A percentile compares a stretch with the other conserved stretches of the same genome.
phyloP scores from a whole-genome alignment of 768 basidiomycete genomes.

The Brasilioporus rufonigricans region DNA sequence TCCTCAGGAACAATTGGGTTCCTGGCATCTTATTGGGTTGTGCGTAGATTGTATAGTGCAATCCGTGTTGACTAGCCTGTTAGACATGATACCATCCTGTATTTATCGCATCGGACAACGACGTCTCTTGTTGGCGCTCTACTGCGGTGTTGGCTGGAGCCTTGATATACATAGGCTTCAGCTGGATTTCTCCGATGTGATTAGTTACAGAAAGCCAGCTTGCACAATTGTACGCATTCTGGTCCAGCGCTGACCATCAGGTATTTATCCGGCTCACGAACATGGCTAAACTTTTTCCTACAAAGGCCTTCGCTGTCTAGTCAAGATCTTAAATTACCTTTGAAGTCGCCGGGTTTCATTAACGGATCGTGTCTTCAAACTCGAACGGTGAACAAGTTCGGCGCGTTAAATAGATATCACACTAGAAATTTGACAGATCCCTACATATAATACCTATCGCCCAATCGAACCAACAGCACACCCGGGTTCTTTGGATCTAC shows the following conservation, averaged over 20 bases:
- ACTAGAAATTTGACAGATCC: neutral
- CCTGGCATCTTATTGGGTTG: slow-evolving; percentile 88
- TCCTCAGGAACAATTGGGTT: slow-evolving; percentile 87
- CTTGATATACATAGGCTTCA: neutral
- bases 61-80: slow-evolving; percentile 65
- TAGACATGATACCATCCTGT: slow-evolving; percentile 8
- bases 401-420: neutral
- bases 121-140: neutral
- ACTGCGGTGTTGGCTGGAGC: neutral
- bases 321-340: too few species aligned
- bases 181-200: neutral
- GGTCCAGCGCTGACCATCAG: neutral
- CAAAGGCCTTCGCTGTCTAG: neutral
- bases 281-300: neutral
- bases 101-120: slow-evolving; percentile 9
- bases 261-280: neutral
- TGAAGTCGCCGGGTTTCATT: neutral
- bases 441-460: neutral
- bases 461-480: slow-evolving; percentile 68
- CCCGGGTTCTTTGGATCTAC: slow-evolving; percentile 81
- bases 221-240: neutral
- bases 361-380: too few species aligned
- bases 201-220: neutral
- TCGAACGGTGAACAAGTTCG: neutral
- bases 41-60: slow-evolving; percentile 76